Base-by-base conservation (phyloP, 108 stramenopile species). In the Cyclostephanos tholiformis region DNA sequence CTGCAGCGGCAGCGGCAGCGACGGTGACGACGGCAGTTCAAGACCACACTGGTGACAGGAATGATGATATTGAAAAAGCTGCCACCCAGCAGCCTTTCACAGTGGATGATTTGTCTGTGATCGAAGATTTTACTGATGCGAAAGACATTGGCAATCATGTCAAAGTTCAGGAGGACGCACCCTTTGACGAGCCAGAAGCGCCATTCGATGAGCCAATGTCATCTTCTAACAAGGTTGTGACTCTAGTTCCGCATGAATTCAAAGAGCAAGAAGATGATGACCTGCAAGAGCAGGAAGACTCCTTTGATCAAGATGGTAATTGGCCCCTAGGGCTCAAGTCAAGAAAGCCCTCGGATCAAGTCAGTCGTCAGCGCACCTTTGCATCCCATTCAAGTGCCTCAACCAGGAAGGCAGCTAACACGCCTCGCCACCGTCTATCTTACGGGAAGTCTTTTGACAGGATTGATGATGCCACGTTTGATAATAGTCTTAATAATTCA, bases 171-270 rank as follows among this genome's bases (percentile, higher is more conserved):
- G 79, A 79, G 55, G 80, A 81, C 65, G 69, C 80, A 13, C 80
- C 80, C 39, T 81, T 81, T 39, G 80, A 81, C 55, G 80, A 81
- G 63, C 69, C 76, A 39, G 53, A 39, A 3, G 35, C 39, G 43
- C 72, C 72, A 1, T 65, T 65, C 46, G 64, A 65, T 26, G 64
- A 65, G 26, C 64, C 44, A 23, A 22, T 55, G 1, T 46, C 44
- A 46, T 14, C 14, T 19, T 25, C 43, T 48, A 49, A 57, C 43
- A 27, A 20, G 0, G 30, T 50, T 23, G 56, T 39, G 41, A 38
- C 23, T 27, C 22, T 49, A 23, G 35, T 30, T 43, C 64, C 64
- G 13, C 25, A 50, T 20, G 44, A 52, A 44, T 23, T 41, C 0
- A 20, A 44, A 5, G 61, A 62, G 38, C 20, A 36, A 38, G 61